Percentiles rank a stretch among this genome's conserved stretches.
phyloP scores from a whole-genome alignment of 257 asterid genomes.

The Schizonepeta tenuifolia region DNA sequence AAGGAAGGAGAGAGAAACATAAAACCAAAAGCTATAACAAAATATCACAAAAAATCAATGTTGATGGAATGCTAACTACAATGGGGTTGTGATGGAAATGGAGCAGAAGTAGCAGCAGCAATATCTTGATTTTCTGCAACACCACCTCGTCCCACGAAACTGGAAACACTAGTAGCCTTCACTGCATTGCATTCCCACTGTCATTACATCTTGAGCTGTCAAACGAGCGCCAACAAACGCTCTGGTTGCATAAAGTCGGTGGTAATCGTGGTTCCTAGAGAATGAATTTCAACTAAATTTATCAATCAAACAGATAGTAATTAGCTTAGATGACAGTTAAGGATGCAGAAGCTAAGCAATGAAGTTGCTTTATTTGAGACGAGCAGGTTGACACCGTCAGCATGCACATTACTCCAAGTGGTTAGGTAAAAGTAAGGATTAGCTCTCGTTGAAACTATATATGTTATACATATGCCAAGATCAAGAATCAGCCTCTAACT shows the following conservation, averaged over 20 bases:
- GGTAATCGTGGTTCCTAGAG: not conserved
- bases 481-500: too few species aligned
- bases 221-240: not conserved
- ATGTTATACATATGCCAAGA: not conserved
- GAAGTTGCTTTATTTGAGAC: not conserved
- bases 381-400: not conserved
- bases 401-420: too few species aligned
- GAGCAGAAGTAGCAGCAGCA: conserved; percentile 45
- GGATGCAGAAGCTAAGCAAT: too few species aligned
- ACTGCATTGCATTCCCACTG: conserved; percentile 5
- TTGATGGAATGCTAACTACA: conserved; percentile 28
- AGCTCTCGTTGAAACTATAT: not conserved
- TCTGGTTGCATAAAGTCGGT: not conserved
- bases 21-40: not conserved
- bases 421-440: not conserved
- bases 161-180: conserved; percentile 16
- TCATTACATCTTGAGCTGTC: conserved; percentile 22
- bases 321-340: not conserved
- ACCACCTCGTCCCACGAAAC: conserved; percentile 32
- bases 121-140: conserved; percentile 41
- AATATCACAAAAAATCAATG: conserved; percentile 26
- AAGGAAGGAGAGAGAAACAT: not conserved
- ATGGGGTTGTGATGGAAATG: conserved; percentile 24
- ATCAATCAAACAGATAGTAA: not conserved
- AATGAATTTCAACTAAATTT: not conserved